Evolutionary conservation across 495 filamentous ascomycete genomes (phyloP), one percentile per base, ranked within the genome.

Genomic region (Amphirosellinia nigrospora): DNA sequence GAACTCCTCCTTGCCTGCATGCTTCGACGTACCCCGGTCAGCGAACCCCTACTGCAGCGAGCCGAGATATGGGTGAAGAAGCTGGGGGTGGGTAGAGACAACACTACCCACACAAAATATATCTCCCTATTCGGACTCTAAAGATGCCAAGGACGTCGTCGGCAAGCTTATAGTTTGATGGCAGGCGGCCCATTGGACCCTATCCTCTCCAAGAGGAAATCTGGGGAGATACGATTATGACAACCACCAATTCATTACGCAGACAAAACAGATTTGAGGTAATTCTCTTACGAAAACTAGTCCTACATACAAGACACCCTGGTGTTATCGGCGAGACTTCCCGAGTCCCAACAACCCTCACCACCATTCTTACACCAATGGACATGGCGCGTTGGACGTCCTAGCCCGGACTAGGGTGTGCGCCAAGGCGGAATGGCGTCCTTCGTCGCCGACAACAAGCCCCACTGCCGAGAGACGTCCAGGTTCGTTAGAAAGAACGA

Each of bases 391-490:
- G 36, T 43, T 38, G 34, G 48, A 58, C 53, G 15, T 39, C 32
- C 30, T 32, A 59, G 41, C 26, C 6, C n/a, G 38, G 39, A 65
- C 60, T 26, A 62, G 68, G 70, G 62, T 15, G 55, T 16, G 6
- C 46, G 75, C 75, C 75, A 77, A 77, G 75, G 70, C 75, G 75
- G 75, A 76, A 61, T 46, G 26, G 39, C 70, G 55, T 70, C 45
- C 70, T 34, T 56, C 26, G 16, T 71, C 48, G 72, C 73, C 75
- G 75, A 73, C 34, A 23, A 72, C 28, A 62, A 70, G 21, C 61
- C 48, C 70, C 68, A 59, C 50, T 34, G 30, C 70, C 55, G 67
- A 72, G 34, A 38, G 60, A 39, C 56, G 3, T n/a, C n/a, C 9
- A n/a, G n/a, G n/a, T n/a, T n/a, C 8, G 32, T 3, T 9, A 30